phyloP scores from a whole-genome alignment of 2,329 filamentous ascomycete species.

The Aspergillus awamori region DNA sequence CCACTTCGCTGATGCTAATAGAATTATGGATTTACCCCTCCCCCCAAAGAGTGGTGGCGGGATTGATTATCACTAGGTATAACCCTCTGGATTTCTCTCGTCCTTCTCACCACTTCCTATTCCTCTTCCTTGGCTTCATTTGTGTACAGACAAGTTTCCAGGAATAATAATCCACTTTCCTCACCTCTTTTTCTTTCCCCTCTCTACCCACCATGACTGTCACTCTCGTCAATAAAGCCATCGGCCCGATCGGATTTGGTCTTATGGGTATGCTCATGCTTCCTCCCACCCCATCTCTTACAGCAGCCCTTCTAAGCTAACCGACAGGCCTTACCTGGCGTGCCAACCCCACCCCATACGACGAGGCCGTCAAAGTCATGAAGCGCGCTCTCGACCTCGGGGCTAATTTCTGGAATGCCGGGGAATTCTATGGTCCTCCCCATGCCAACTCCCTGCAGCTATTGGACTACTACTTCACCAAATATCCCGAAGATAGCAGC shows the following conservation, averaged over 20 bases:
- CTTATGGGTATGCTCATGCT: constrained; percentile 17
- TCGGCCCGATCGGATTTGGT: constrained; percentile 18
- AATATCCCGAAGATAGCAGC: constrained; percentile 11
- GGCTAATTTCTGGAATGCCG: constrained; percentile 26
- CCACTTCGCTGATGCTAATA: too few relatives aligned
- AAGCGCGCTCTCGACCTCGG: constrained; percentile 10
- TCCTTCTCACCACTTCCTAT: too few relatives aligned
- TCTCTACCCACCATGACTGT: not conserved
- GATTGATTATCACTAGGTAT: too few relatives aligned
- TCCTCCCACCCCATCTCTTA: not conserved
- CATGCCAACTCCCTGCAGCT: constrained; percentile 27
- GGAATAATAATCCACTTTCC: too few relatives aligned
- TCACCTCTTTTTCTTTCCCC: too few relatives aligned
- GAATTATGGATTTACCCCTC: too few relatives aligned
- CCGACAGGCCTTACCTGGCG: constrained; percentile 22
- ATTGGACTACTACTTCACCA: constrained; percentile 14
- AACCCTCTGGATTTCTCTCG: too few relatives aligned
- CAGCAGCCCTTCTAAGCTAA: not conserved
- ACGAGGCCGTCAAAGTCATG: not conserved
- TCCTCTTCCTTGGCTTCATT: too few relatives aligned
- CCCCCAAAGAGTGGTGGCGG: too few relatives aligned
- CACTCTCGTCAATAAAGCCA: not conserved
- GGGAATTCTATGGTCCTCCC: constrained; percentile 28
- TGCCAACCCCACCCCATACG: constrained; percentile 12
- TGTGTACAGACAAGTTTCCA: too few relatives aligned